Evolutionary conservation across 1,139 yeast species (phyloP).

Genomic region (Pichia cactophila): DNA sequence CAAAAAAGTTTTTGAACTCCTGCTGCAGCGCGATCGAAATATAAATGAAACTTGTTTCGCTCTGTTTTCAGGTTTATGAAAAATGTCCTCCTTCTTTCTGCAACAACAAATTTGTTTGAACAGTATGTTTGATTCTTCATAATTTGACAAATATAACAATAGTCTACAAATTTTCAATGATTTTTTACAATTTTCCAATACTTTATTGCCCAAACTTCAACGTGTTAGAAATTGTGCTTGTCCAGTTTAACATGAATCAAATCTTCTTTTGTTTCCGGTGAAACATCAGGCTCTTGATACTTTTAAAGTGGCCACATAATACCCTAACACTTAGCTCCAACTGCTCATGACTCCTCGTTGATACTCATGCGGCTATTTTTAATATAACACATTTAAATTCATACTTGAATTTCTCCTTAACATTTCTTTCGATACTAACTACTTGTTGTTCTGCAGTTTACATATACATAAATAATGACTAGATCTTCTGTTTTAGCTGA

Average conservation of each 20-base stretch:
- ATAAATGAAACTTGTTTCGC: not conserved
- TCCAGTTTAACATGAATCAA: slow-evolving; percentile 6
- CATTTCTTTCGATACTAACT: slow-evolving; percentile 18
- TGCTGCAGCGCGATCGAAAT: too few species aligned
- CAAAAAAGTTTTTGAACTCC: too few species aligned
- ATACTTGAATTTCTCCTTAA: not conserved
- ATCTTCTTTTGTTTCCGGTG: slow-evolving; percentile 7
- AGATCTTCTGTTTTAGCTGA: slow-evolving; percentile 99
- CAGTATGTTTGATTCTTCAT: not conserved
- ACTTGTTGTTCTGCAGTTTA: not conserved
- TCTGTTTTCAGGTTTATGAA: not conserved
- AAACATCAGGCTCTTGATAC: slow-evolving; percentile 3
- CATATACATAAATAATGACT: slow-evolving; percentile 54
- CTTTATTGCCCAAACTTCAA: not conserved
- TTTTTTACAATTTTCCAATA: not conserved
- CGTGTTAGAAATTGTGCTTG: slow-evolving; percentile 8
- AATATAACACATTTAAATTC: not conserved
- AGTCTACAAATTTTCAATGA: not conserved
- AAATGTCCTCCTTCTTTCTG: not conserved
- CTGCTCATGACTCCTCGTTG: slow-evolving; percentile 37
- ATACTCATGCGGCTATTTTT: slow-evolving; percentile 35
- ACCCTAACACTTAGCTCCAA: slow-evolving; percentile 27
- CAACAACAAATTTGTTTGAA: not conserved
- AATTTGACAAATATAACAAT: not conserved
- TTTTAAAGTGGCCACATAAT: slow-evolving; percentile 23